Base-by-base conservation (phyloP, 306 rosid genomes). In the Hylodesmum podocarpum region DNA sequence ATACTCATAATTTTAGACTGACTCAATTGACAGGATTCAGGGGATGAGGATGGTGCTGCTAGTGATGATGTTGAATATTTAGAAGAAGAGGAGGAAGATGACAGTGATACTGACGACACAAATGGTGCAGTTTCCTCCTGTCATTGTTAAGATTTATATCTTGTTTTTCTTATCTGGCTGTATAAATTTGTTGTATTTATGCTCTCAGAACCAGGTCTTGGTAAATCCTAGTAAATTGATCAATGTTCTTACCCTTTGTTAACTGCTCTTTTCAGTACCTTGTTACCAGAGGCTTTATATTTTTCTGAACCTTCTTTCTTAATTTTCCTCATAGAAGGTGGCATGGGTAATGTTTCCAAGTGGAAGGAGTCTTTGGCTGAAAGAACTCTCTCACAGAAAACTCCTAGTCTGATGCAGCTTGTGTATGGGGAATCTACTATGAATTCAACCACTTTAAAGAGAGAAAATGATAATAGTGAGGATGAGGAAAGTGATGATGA, bases 361-460 rank as follows among this genome's bases (percentile, higher is more conserved):
- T 95, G 98, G 97, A 95, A 92, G 74, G 93, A 95, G 71, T 75
- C 87, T 63, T 81, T 92, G 87, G 75, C 77, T 10, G 87, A 89
- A 79, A 89, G 89, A 85, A 72, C 93, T 12, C 58, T 54, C 63
- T 84, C 87, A 14, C 86, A 81, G 64, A 88, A 87, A 81, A 63
- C 76, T 63, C 73, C 85, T 72, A 90, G 90, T 75, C 87, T 95
- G 79, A 92, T 89, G 97, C 93, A 92, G 85, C 87, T 89, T 58
- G 97, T 95, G 49, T 95, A 95, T 62, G 93, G 93, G 81, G 94
- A 90, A 67, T 73, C 91, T 70, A 81, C 85, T 5, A 78, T 53
- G 33, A 40, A 47, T 74, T 57, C 83, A 29, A 77, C 82, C 18
- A 22, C 81, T 54, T 24, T 49, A 54, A 65, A 78, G 50, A 79